Base-by-base conservation (phyloP, 176 grass and related monocot genomes). In the Oryza glaberrima region DNA sequence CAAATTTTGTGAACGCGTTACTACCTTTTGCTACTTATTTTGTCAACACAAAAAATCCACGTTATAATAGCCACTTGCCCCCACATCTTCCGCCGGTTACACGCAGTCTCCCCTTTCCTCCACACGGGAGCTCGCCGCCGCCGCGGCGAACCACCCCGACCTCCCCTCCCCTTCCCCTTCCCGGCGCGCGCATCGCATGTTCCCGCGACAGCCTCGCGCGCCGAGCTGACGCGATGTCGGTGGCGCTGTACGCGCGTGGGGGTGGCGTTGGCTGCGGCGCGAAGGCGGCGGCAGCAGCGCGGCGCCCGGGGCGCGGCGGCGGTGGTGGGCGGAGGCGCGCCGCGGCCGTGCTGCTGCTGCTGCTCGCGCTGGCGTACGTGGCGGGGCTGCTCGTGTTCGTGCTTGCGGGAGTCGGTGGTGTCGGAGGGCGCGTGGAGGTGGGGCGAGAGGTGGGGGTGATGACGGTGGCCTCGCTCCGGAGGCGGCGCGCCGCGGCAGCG, bases 291-390 rank as follows among this genome's bases (percentile, higher is more conserved):
- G 76, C 83, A 30, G 75, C 73, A 67, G 54, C 73, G 48, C 82
- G 70, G 34, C 75, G 88, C 15, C 26, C 70, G 66, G 71, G 28
- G 83, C 67, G 9, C 11, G 25, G 9, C 11, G 25, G 34, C 28
- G 35, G 38, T 40, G 38, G 41, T 44, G 43, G 32, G 63, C 85
- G 81, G 52, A 83, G 89, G 65, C 89, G 91, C 54, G 69, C 80
- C 25, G 87, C 73, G 58, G 85, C 44, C n/a, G 72, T 88, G 36
- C 83, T 98, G 56, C 72, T 88, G 36, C 83, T 98, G 56, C 72
- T 93, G 26, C 80, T 92, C 67, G 89, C 91, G 14, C 66, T 98
- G 30, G 61, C 92, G 5, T 98, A 98, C 75, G 78, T 88, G 34
- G 86, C 48, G 54, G 87, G 82, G 67, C 74, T 87, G 47, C 61